Evolutionary conservation across 2,329 filamentous ascomycete genomes (phyloP).

Genomic region (Pseudovirgaria hyperparasitica): DNA sequence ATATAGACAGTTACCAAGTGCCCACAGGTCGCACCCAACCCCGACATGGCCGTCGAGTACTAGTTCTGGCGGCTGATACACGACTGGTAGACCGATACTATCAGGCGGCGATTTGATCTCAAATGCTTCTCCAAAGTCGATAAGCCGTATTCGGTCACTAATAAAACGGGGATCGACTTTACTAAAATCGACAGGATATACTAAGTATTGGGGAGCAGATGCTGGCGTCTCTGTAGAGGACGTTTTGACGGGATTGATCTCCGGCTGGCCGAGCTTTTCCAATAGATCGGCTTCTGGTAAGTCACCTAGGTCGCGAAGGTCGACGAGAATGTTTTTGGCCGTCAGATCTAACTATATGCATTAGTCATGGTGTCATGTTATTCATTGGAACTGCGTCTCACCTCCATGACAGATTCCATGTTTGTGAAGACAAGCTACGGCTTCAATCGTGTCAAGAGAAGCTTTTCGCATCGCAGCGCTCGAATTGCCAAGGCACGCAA

Average conservation of each 20-base stretch:
- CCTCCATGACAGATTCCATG: constrained; percentile 15
- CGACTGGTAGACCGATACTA: constrained; percentile 21
- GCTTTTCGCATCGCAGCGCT: constrained; percentile 29
- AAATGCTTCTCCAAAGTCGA: constrained; percentile 29
- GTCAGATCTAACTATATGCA: constrained; percentile 13
- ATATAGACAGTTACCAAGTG: too few relatives aligned
- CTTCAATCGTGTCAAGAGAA: constrained; percentile 16
- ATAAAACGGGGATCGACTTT: constrained; percentile 1
- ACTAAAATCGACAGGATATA: constrained; percentile 9
- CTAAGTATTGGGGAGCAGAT: constrained; percentile 10
- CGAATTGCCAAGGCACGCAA: constrained; percentile 18
- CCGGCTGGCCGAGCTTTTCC: constrained; percentile 9
- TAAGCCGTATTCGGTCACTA: constrained; percentile 7
- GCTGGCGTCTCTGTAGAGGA: constrained; percentile 10
- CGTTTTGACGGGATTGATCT: constrained; percentile 8
- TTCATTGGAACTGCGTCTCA: constrained; percentile 5
- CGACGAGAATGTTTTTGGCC: constrained; percentile 14
- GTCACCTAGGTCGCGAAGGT: constrained; percentile 9
- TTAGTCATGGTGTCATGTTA: constrained; percentile 4
- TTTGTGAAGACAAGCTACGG: constrained; percentile 11
- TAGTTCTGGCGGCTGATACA: constrained; percentile 24
- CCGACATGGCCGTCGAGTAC: constrained; percentile 24
- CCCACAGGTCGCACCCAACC: constrained; percentile 26
- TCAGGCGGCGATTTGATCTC: constrained; percentile 9
- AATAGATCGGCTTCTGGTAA: constrained; percentile 10